These are phyloP conservation scores for Barnettozyma siamensis DNA, from an alignment of 805 yeast species.

Conservation along the genomic window DNA sequence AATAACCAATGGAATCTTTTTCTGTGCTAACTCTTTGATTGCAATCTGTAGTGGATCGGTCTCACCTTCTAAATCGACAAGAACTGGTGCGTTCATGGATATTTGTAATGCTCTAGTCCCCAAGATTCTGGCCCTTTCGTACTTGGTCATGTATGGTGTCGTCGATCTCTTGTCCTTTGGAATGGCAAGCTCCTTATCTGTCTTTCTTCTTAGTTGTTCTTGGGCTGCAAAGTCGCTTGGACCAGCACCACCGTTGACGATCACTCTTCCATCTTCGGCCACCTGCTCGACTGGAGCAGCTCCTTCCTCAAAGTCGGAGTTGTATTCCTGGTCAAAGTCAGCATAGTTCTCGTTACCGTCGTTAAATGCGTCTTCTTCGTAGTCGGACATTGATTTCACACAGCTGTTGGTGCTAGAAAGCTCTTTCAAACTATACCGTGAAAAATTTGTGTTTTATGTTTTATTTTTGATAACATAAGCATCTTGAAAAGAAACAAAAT, in stretches of 20 bases:
- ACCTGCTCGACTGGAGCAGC: constrained; percentile 28
- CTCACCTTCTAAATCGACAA: constrained; percentile 97
- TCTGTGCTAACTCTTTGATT: constrained; percentile 91
- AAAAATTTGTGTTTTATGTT: background rate
- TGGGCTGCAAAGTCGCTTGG: constrained; percentile 43
- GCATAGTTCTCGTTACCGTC: constrained; percentile 66
- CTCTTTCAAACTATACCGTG: background rate
- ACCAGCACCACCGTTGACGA: constrained; percentile 66
- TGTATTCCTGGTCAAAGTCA: constrained; percentile 82
- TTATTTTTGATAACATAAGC: too few species aligned
- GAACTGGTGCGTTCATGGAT: constrained; percentile 96
- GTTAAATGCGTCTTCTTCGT: constrained; percentile 50
- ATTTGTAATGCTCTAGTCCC: constrained; percentile 98
- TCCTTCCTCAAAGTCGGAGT: constrained; percentile 62
- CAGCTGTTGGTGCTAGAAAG: background rate
- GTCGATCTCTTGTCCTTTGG: constrained; percentile 86
- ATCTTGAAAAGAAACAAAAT: too few species aligned
- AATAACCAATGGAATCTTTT: constrained; percentile 90
- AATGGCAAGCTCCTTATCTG: constrained; percentile 76
- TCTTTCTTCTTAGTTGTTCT: constrained; percentile 44
- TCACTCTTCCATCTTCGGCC: constrained; percentile 62
- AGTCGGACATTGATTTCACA: constrained; percentile 42
- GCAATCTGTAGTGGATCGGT: constrained; percentile 98
- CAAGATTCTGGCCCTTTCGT: constrained; percentile 94
- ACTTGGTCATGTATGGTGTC: constrained; percentile 98